These are phyloP conservation scores for Yarrowia galli DNA, from an alignment of 1,139 yeast species.

Conservation along the genomic window DNA sequence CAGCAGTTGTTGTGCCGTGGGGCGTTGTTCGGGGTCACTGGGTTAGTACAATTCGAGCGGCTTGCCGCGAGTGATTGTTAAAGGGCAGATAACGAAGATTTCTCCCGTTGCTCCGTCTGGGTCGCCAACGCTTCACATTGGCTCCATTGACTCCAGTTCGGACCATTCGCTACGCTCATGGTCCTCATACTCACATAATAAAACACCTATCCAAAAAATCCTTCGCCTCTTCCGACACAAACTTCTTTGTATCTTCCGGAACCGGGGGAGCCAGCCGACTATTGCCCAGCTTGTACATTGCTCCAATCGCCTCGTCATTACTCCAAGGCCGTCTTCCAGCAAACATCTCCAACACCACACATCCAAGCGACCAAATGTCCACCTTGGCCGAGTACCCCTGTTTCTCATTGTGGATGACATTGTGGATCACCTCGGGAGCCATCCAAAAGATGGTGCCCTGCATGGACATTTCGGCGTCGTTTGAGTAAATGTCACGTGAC, in stretches of 20 bases:
- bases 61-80: no score
- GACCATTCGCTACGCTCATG: slow-evolving; percentile 2
- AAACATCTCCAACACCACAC: slow-evolving; percentile 94
- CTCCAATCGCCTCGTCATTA: slow-evolving; percentile 61
- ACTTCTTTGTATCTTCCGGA: slow-evolving; percentile 78
- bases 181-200: slow-evolving; percentile 52
- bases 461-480: slow-evolving; percentile 95
- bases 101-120: no score
- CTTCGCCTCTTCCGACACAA: slow-evolving; percentile 69
- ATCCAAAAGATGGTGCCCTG: slow-evolving; percentile 99
- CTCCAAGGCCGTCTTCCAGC: slow-evolving; percentile 65
- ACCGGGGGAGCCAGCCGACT: slow-evolving; percentile 91
- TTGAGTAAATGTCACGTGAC: slow-evolving; percentile 84
- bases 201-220: slow-evolving; percentile 80
- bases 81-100: no score
- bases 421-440: slow-evolving; percentile 98
- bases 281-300: slow-evolving; percentile 68
- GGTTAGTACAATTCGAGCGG: slow-evolving; percentile 6
- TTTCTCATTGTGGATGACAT: slow-evolving; percentile 73
- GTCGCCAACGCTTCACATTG: neutral
- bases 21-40: slow-evolving; percentile 76
- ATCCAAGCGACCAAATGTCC: slow-evolving; percentile 77
- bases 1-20: slow-evolving; percentile 78
- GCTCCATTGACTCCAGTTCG: no score
- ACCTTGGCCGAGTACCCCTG: slow-evolving; percentile 98